Evolutionary conservation across 2,329 filamentous ascomycete species (phyloP), one percentile per base, ranked within the genome.

Genomic region (Cytospora schulzeri): DNA sequence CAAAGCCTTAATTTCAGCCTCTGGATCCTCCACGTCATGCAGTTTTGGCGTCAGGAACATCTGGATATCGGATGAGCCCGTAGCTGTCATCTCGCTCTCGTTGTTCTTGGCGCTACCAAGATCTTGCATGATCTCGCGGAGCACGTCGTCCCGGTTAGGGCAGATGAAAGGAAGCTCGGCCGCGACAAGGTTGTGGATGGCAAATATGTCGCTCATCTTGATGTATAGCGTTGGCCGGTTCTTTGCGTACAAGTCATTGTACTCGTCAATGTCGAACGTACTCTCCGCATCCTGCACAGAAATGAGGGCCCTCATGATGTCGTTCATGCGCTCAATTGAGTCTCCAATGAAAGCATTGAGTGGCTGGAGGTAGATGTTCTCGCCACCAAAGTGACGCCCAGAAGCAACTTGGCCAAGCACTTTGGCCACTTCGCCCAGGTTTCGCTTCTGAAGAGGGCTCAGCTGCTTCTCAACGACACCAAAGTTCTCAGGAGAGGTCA

Each of bases 141-240:
- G 84, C 66, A 93, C 85, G 74, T 99, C 95, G 69, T 97, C 94
- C 38, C 91, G 87, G 67, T 82, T 85, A 1, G 91, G 90, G 71
- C 92, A 96, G 66, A 98, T 88, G 64, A 83, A 82, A 6, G 88
- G 81, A 57, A 97, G 85, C 70, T 98, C 92, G 28, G 88, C 83
- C 3, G 92, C 89, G 62, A 98, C 85, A 26, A 98, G 84, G 68
- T 90, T 92, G 78, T 99, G 96, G 65, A 99, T 94, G 57, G 94
- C 91, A 75, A 99, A 98, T 64, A 99, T 93, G 75, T 99, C 95
- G 19, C 91, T 87, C 86, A 99, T 94, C 80, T 99, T 99, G 81
- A 99, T 97, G 80, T 98, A 99, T n/a, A 99, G 83, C 0, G 94
- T 98, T 8, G 95, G 95, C 77, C 97, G 97, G 68, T 93, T 95